Evolutionary conservation across 2,329 filamentous ascomycete genomes (phyloP), one percentile per base, ranked within the genome.

Genomic region (Fusarium sp.): DNA sequence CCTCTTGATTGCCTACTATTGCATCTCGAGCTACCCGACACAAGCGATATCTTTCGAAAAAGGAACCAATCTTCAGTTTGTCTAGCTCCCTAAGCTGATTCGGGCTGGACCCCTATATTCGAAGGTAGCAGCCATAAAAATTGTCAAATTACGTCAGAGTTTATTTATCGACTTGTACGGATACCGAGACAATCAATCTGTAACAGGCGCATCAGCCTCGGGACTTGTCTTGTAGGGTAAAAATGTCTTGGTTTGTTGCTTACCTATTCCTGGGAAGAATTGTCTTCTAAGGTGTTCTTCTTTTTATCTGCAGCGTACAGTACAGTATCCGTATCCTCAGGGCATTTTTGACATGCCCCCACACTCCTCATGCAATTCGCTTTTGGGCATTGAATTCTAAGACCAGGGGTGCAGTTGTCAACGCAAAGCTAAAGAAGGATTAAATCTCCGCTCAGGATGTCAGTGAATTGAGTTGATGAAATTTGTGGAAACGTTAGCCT

Each of bases 71-170:
- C 6, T 14, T 33, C 30, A 33, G 30, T 33, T 33, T 33, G 30
- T 14, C 30, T 14, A 32, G 22, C 35, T n/a, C 6, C 19, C 30
- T 53, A 40, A 65, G 53, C 25, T 37, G 47, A 7, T 20, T 19
- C 27, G 20, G 50, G 8, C 27, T 65, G 62, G 62, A 47, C 62
- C 54, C 60, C 60, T 53, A 45, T 60, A 32, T 33, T 15, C 35
- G 25, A 5, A 25, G 23, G 23, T 39, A 53, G 20, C 17, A 37
- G 35, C 35, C 7, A 10, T 30, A 47, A 51, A 32, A 27, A 40
- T 22, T 14, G 23, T n/a, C 43, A 33, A 56, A 69, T 66, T 66
- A 69, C 65, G 65, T 68, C 65, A 68, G 60, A 56, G 22, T 35
- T 33, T 15, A 57, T 62, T 49, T 53, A 13, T 49, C 30, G 25